Evolutionary conservation across 2,329 filamentous ascomycete genomes (phyloP).

Genomic region (Didymella glomerata): DNA sequence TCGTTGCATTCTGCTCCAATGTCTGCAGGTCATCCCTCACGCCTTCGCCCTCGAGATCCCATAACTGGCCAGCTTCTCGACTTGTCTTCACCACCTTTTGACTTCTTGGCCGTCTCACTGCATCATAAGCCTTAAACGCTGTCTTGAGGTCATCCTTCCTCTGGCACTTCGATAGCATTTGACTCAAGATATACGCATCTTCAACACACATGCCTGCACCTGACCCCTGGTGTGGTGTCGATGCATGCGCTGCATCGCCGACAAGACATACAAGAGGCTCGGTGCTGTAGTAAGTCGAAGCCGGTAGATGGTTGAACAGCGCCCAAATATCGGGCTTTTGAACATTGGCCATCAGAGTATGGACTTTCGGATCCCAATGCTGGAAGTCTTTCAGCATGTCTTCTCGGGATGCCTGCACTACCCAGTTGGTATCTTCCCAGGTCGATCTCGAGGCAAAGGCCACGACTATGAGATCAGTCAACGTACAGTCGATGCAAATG

Average conservation of each 20-base stretch:
- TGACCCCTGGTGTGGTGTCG: conserved; percentile 62
- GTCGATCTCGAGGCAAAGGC: conserved; percentile 34
- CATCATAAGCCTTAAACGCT: conserved; percentile 53
- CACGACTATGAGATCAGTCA: conserved; percentile 30
- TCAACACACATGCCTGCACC: conserved; percentile 66
- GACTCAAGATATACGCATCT: conserved; percentile 59
- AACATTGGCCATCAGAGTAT: conserved; percentile 44
- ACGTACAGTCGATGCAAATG: too few relatives aligned
- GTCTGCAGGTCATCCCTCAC: conserved; percentile 47
- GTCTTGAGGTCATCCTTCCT: conserved; percentile 31
- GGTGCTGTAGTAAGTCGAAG: conserved; percentile 50
- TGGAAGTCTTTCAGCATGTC: conserved; percentile 42
- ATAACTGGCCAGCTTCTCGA: conserved; percentile 51
- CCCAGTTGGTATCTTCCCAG: conserved; percentile 39
- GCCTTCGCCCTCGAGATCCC: conserved; percentile 48
- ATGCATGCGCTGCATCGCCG: conserved; percentile 66
- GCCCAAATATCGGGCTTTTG: conserved; percentile 59
- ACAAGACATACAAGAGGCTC: conserved; percentile 55
- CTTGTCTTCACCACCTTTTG: conserved; percentile 54
- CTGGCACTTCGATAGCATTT: conserved; percentile 43
- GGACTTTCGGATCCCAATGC: conserved; percentile 32
- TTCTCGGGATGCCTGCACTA: conserved; percentile 36
- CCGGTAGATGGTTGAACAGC: conserved; percentile 58
- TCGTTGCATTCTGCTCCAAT: conserved; percentile 39
- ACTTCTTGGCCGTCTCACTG: conserved; percentile 49